phyloP scores from a whole-genome alignment of 495 filamentous ascomycete genomes.

The Xylaria sp. region DNA sequence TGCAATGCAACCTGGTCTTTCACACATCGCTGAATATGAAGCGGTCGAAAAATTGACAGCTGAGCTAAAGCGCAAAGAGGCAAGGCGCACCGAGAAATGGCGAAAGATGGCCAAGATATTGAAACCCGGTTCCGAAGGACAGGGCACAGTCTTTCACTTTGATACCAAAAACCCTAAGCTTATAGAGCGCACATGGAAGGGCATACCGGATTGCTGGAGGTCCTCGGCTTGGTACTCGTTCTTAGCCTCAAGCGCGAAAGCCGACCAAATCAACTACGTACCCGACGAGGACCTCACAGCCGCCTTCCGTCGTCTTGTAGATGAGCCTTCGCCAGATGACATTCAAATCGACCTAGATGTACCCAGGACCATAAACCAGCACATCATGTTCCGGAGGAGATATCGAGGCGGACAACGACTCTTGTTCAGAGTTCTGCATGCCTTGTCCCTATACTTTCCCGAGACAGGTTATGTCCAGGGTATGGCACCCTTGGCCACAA shows the following conservation, averaged over 20 bases:
- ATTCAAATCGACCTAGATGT: constrained; percentile 98
- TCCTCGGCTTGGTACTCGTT: constrained; percentile 95
- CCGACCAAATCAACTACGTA: constrained; percentile 58
- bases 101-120: constrained; percentile 88
- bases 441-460: constrained; percentile 88
- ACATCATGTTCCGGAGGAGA: constrained; percentile 95
- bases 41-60: constrained; percentile 64
- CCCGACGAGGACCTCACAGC: constrained; percentile 75
- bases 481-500: constrained; percentile 94
- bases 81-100: constrained; percentile 91
- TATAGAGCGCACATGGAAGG: constrained; percentile 94
- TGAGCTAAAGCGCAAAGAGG: constrained; percentile 77
- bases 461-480: constrained; percentile 96
- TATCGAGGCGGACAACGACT: constrained; percentile 92
- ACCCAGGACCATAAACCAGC: constrained; percentile 90
- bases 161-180: constrained; percentile 84
- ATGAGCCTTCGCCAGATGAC: constrained; percentile 82
- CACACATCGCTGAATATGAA: constrained; percentile 65
- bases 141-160: constrained; percentile 91
- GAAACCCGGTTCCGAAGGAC: constrained; percentile 61
- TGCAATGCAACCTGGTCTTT: constrained; percentile 72
- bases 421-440: constrained; percentile 91
- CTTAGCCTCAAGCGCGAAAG: constrained; percentile 80
- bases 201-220: constrained; percentile 96
- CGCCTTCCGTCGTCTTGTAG: constrained; percentile 71